Evolutionary conservation across 2,329 filamentous ascomycete species (phyloP), one percentile per base, ranked within the genome.

Genomic region (Aureobasidium sp.): DNA sequence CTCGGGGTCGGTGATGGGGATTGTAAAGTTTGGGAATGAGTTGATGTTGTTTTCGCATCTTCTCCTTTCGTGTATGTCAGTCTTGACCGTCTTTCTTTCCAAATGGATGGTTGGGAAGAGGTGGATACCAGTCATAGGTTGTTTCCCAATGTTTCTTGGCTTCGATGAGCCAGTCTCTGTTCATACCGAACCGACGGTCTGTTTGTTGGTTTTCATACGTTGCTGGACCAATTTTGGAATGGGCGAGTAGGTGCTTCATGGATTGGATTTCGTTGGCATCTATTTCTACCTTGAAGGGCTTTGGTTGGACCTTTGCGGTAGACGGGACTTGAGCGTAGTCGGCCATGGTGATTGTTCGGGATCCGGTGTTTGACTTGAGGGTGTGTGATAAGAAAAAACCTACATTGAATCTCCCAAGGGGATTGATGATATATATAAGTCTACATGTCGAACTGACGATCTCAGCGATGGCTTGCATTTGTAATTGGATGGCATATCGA

Each of bases 1-100:
- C 7, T 74, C 70, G 5, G 69, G 68, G 25, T 78, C 75, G 11
- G 73, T 70, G 54, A 82, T 71, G 0, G 69, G 63, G 0, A 73
- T 69, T 1, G 69, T 78, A 70, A 76, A 83, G 62, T 82, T 79
- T 1, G 79, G 79, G 46, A 79, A 78, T 13, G 69, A 73, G 65
- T 82, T 82, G 64, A 81, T 76, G 17, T 67, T 65, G 19, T 69
- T 67, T 66, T 75, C 77, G 62, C 73, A 67, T 65, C 63, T 69
- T 53, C 71, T 71, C 74, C 68, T 35, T 21, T n/a, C 2, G 2
- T 15, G 19, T 33, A 1, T 9, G 9, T 57, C 17, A 43, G 29
- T 45, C 25, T 27, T 15, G 9, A 6, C 19, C 5, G 11, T 4
- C 23, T 13, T 29, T n/a, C 2, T 15, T 10, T 8, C n/a, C n/a